phyloP scores from a whole-genome alignment of 176 grass and related monocot species.

The Dendrocalamus sinicus region DNA sequence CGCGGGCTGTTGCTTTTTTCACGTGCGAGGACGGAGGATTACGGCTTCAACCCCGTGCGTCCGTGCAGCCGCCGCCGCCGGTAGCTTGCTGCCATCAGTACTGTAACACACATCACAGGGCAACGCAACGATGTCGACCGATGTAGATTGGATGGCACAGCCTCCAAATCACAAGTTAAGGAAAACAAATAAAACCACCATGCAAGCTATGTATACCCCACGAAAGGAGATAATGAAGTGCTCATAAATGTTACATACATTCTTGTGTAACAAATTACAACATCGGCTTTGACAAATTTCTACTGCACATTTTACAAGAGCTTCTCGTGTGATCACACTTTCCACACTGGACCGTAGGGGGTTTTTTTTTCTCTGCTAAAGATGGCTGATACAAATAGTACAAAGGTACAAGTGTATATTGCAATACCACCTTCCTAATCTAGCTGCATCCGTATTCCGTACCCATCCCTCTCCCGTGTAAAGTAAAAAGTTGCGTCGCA shows the following conservation, averaged over 20 bases:
- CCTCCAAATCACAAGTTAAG: background rate
- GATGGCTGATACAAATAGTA: slow-evolving; percentile 7
- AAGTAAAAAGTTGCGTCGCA: slow-evolving; percentile 7
- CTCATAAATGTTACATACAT: background rate
- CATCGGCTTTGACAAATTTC: background rate
- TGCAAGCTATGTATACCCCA: background rate
- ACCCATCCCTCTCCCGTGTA: background rate
- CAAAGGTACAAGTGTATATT: background rate
- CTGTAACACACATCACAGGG: background rate
- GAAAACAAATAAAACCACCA: background rate
- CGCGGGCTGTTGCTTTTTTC: background rate
- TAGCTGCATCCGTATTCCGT: background rate
- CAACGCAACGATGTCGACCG: background rate
- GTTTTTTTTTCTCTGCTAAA: background rate
- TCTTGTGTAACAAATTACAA: slow-evolving; percentile 11
- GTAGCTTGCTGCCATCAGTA: background rate
- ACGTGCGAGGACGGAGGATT: no score
- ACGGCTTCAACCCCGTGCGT: background rate
- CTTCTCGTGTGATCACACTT: slow-evolving; percentile 1
- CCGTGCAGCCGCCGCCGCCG: background rate
- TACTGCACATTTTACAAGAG: slow-evolving; percentile 1
- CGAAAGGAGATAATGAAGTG: background rate
- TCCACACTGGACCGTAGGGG: background rate
- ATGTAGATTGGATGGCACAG: no score
- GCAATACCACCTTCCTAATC: background rate